phyloP scores from a whole-genome alignment of 2,329 filamentous ascomycete species.

The Fusarium haematococcum region DNA sequence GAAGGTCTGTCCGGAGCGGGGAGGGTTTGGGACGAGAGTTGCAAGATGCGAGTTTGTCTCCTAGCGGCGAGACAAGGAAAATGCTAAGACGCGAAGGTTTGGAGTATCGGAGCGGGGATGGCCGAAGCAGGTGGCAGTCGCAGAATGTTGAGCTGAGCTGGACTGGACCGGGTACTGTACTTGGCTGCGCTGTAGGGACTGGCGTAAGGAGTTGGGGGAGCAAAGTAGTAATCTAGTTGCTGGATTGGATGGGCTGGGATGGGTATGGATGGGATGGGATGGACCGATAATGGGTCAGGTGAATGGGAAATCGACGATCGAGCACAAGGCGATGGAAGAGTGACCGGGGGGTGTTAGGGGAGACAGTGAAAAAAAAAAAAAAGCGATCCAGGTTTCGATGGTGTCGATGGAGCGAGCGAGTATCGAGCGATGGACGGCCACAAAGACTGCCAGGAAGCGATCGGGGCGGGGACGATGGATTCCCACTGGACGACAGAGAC shows the following conservation, averaged over 20 bases:
- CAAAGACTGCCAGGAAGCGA: slow-evolving; percentile 4
- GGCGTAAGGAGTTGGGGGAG: slow-evolving; percentile 28
- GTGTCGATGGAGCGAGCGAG: slow-evolving; percentile 2
- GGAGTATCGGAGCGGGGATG: slow-evolving; percentile 28
- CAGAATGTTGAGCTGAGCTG: slow-evolving; percentile 20
- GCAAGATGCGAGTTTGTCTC: slow-evolving; percentile 22
- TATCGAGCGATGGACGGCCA: slow-evolving; percentile 21
- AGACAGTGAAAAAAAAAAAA: slow-evolving; percentile 32
- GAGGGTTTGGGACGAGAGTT: slow-evolving; percentile 6
- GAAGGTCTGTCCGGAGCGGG: slow-evolving; percentile 46
- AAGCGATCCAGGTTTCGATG: slow-evolving; percentile 32
- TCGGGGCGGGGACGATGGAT: slow-evolving; percentile 21
- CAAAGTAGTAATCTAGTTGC: slow-evolving; percentile 24
- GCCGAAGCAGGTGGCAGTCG: slow-evolving; percentile 30
- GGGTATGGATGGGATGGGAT: slow-evolving; percentile 38
- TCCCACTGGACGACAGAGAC: slow-evolving; percentile 13
- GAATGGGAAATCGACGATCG: slow-evolving; percentile 41
- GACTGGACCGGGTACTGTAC: background rate
- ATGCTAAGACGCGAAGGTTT: slow-evolving; percentile 16
- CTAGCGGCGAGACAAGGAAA: slow-evolving; percentile 28
- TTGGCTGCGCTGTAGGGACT: slow-evolving; percentile 13
- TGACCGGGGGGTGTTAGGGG: slow-evolving; percentile 16
- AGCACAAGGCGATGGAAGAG: slow-evolving; percentile 26
- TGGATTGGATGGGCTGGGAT: slow-evolving; percentile 31
- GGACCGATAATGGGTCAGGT: slow-evolving; percentile 42